Conservation (phyloP, 1,139 yeast genomes). For the Pichia sp. region DNA sequence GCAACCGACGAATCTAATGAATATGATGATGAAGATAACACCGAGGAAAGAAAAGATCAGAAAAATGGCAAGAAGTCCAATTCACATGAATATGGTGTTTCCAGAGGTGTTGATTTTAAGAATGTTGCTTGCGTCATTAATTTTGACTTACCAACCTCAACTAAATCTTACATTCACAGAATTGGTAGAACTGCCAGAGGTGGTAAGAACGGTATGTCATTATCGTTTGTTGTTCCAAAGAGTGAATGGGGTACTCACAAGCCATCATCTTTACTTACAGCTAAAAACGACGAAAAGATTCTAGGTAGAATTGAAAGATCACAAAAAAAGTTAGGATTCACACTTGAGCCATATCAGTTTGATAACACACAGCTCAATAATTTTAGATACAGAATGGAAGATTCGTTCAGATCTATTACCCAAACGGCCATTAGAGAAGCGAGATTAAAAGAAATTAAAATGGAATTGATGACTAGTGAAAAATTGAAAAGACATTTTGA, state of each 20-base stretch:
- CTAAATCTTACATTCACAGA: constrained; percentile 88
- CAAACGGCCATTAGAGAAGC: constrained; percentile 89
- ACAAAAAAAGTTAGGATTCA: constrained; percentile 68
- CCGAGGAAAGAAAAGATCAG: constrained; percentile 26
- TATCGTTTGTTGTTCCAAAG: constrained; percentile 82
- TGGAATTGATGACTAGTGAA: constrained; percentile 82
- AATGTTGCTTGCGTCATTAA: constrained; percentile 95
- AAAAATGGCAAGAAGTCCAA: constrained; percentile 8
- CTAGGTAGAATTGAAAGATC: constrained; percentile 68
- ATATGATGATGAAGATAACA: constrained; percentile 38
- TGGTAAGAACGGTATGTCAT: constrained; percentile 89
- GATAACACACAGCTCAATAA: constrained; percentile 92
- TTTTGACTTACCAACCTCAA: constrained; percentile 87
- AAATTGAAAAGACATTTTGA: constrained; percentile 91
- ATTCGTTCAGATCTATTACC: constrained; percentile 93
- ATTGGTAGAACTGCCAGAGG: constrained; percentile 98
- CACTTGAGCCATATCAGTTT: constrained; percentile 72
- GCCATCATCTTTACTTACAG: constrained; percentile 59
- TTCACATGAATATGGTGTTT: constrained; percentile 78
- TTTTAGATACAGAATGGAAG: constrained; percentile 94
- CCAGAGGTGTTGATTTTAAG: constrained; percentile 94
- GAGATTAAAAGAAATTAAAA: constrained; percentile 79
- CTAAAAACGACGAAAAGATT: constrained; percentile 82
- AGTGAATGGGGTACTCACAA: constrained; percentile 88
- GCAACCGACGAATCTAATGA: constrained; percentile 90